Evolutionary conservation across 2,329 filamentous ascomycete species (phyloP), one percentile per base, ranked within the genome.

Genomic region (Aureobasidium lini): DNA sequence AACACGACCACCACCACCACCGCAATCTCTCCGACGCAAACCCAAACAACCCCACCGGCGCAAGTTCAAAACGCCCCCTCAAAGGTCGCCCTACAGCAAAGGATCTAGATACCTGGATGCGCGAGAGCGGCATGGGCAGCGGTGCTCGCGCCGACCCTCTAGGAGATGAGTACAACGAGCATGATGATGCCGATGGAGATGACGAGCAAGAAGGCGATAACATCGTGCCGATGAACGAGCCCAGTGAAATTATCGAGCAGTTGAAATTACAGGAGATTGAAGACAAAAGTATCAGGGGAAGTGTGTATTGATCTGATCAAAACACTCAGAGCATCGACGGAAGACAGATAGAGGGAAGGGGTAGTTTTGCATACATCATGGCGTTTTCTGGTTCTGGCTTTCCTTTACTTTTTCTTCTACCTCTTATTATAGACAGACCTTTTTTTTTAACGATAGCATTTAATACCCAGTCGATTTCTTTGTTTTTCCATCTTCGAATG

Each of bases 121-220:
- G 70, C 16, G 75, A 79, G 63, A 77, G 74, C 32, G 78, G 78
- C 1, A 79, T 80, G 76, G 74, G 74, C 0, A 64, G 62, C 2
- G 76, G 76, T 1, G 69, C 70, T 18, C 66, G 71, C 39, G 77
- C 77, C 0, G 77, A 80, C 65, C 67, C 73, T 5, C 66, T 80
- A 15, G 77, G 77, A 0, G 77, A 79, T 63, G 73, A 73, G 23
- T 66, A 64, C n/a, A 60, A 62, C 11, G 64, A 62, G 13, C 62
- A 65, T 29, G 64, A 64, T 31, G 61, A 63, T 2, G 64, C 65
- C n/a, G 63, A 60, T 16, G 64, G 64, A 9, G 57, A 49, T 4
- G 57, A 54, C 32, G 61, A 64, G 47, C 50, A 53, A n/a, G 59
- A 57, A 11, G 50, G 40, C 13, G 46, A 39, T 1, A 16, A 54